Evolutionary conservation across 2,329 filamentous ascomycete species (phyloP).

Genomic region (Exophiala aquamarina): DNA sequence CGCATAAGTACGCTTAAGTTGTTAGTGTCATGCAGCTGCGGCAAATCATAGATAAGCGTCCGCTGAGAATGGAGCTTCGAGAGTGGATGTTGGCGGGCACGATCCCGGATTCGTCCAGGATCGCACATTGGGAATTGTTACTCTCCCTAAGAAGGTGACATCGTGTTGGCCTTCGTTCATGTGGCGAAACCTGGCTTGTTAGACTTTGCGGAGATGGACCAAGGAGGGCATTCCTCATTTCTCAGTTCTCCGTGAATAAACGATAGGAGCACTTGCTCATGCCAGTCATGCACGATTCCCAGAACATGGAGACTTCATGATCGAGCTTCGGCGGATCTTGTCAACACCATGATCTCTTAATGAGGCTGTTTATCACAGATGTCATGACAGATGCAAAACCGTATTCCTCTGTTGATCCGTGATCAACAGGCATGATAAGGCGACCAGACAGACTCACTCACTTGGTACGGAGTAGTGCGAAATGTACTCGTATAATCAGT

Average conservation of each 20-base stretch:
- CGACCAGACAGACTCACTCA: too few relatives aligned
- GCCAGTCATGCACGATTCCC: too few relatives aligned
- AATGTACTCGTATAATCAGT: neutral
- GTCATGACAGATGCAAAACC: too few relatives aligned
- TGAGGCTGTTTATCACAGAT: too few relatives aligned
- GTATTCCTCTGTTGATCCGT: too few relatives aligned
- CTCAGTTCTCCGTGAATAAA: slow-evolving; percentile 1
- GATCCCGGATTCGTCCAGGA: slow-evolving; percentile 8
- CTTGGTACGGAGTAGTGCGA: too few relatives aligned
- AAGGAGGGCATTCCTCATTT: slow-evolving; percentile 9
- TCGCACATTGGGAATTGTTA: slow-evolving; percentile 10
- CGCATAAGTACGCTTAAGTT: too few relatives aligned
- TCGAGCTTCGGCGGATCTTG: neutral
- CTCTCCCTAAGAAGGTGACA: slow-evolving; percentile 15
- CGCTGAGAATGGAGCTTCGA: slow-evolving; percentile 2
- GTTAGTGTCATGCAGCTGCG: slow-evolving; percentile 9
- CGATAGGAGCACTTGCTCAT: slow-evolving; percentile 2
- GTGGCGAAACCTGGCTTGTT: slow-evolving; percentile 7
- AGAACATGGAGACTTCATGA: too few relatives aligned
- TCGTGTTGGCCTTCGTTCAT: slow-evolving; percentile 11
- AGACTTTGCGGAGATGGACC: slow-evolving; percentile 6
- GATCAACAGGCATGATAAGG: neutral
- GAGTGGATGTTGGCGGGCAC: slow-evolving; percentile 12
- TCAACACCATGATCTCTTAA: too few relatives aligned
- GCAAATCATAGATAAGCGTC: slow-evolving; percentile 13